Conservation (phyloP, 1,284 basidiomycete genomes). For the Melampsora americana region DNA sequence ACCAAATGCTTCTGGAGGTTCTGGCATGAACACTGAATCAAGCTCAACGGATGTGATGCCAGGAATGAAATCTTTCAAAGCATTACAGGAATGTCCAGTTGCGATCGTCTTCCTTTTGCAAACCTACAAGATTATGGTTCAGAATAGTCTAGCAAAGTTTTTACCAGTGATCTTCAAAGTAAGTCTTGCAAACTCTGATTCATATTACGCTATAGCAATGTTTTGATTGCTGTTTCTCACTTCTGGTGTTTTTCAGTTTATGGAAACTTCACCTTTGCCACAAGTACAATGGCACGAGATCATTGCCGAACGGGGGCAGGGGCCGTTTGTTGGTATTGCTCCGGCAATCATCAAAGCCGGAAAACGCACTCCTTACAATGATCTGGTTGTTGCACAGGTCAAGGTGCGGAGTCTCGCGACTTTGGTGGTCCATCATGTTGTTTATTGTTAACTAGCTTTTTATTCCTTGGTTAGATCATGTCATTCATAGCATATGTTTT, state of each 20-base stretch:
- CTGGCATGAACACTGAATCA: constrained; percentile 58
- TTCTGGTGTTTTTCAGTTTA: constrained; percentile 54
- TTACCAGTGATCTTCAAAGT: constrained; percentile 72
- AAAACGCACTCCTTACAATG: constrained; percentile 75
- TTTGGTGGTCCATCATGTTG: neutral
- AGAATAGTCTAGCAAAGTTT: constrained; percentile 68
- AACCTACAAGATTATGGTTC: constrained; percentile 66
- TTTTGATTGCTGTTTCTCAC: neutral
- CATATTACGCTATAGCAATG: no score
- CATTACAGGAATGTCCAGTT: constrained; percentile 89
- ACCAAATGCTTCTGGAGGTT: constrained; percentile 33
- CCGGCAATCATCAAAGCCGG: constrained; percentile 63
- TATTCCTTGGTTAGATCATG: constrained; percentile 64
- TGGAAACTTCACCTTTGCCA: constrained; percentile 78
- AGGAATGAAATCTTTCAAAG: constrained; percentile 83
- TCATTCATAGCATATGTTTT: constrained; percentile 90
- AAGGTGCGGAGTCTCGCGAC: constrained; percentile 62
- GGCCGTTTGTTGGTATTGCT: constrained; percentile 78
- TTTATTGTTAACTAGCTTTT: neutral
- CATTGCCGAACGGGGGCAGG: constrained; percentile 69
- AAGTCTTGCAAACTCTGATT: constrained; percentile 43
- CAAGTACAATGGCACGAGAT: constrained; percentile 75
- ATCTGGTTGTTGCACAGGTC: constrained; percentile 88
- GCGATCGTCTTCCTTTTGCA: constrained; percentile 89
- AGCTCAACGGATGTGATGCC: constrained; percentile 64